phyloP scores from a whole-genome alignment of 352 stramenopile genomes.

The Albugo candida region DNA sequence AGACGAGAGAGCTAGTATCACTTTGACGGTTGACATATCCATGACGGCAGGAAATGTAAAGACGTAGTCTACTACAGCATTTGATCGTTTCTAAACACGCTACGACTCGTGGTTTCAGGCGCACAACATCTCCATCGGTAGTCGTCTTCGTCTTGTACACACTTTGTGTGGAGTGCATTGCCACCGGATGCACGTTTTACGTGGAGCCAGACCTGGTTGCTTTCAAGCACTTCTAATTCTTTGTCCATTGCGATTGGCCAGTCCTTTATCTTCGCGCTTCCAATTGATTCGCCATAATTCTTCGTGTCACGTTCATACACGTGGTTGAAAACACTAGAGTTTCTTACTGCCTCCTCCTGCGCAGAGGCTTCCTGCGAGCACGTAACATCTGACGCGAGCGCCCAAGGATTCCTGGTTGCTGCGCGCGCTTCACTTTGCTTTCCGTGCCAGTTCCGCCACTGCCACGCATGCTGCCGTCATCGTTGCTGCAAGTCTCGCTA shows the following conservation, averaged over 20 bases:
- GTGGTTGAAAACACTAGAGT: not conserved
- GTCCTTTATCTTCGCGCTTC: not conserved
- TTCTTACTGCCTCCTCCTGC: too few species aligned
- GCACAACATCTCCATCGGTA: conserved; percentile 1
- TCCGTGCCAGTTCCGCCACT: too few species aligned
- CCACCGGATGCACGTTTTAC: not conserved
- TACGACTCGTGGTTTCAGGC: conserved; percentile 4
- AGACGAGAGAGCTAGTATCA: not conserved
- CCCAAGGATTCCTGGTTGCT: too few species aligned
- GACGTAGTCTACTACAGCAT: not conserved
- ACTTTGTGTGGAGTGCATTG: not conserved
- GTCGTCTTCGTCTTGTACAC: conserved; percentile 5
- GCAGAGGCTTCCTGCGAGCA: too few species aligned
- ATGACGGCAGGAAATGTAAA: conserved; percentile 3
- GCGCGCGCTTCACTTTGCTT: too few species aligned
- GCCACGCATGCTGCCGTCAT: too few species aligned
- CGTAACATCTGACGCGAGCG: too few species aligned
- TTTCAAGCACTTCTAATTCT: not conserved
- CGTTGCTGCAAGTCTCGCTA: too few species aligned
- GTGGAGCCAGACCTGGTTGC: not conserved
- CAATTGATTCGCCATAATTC: not conserved
- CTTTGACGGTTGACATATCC: not conserved
- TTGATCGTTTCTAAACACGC: conserved; percentile 1
- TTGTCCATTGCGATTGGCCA: not conserved
- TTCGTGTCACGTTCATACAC: not conserved